Percentiles rank a stretch among this genome's conserved stretches.
phyloP scores from a whole-genome alignment of 345 rosid genomes.

The Pelargonium nanum region DNA sequence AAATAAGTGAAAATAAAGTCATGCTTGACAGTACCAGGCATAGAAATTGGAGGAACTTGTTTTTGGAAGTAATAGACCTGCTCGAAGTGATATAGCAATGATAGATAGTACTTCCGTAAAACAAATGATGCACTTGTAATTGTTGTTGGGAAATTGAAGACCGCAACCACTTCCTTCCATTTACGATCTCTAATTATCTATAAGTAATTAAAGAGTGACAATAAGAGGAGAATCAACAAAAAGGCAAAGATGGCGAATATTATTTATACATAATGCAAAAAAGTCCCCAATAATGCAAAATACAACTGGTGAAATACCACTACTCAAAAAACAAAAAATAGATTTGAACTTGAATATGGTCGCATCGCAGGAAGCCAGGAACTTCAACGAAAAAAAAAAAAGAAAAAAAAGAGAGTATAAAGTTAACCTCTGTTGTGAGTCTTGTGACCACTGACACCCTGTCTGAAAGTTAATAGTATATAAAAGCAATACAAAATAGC shows the following conservation, averaged over 20 bases:
- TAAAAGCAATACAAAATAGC: too few species aligned
- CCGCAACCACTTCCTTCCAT: constrained; percentile 82
- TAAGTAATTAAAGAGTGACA: constrained; percentile 12
- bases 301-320: too few species aligned
- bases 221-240: not conserved
- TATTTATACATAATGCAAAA: not conserved
- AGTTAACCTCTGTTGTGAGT: too few species aligned
- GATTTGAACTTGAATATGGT: too few species aligned
- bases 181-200: constrained; percentile 65
- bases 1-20: not conserved
- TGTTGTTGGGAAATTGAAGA: constrained; percentile 69
- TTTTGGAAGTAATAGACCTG: constrained; percentile 53
- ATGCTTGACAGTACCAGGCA: constrained; percentile 23
- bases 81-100: constrained; percentile 61
- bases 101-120: constrained; percentile 63
- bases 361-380: too few species aligned
- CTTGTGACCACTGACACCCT: too few species aligned
- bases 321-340: too few species aligned
- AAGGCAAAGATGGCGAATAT: not conserved
- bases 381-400: too few species aligned
- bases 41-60: constrained; percentile 25
- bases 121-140: constrained; percentile 84
- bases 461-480: too few species aligned
- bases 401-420: too few species aligned
- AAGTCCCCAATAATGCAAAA: too few species aligned